Evolutionary conservation across 768 basidiomycete species (phyloP).

Genomic region (Aureoboletus auriporus): DNA sequence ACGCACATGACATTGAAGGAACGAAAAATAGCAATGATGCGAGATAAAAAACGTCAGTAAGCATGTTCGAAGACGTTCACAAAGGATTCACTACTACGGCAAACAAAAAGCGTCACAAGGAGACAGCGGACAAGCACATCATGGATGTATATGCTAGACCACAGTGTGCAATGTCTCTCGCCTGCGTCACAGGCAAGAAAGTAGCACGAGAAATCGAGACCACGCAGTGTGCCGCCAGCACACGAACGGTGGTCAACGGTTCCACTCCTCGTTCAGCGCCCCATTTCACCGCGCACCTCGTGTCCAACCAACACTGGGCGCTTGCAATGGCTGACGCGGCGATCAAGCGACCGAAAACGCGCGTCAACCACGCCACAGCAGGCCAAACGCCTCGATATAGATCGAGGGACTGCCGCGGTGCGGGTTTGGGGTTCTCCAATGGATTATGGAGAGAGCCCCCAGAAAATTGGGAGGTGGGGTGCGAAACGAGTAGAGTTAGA

Average conservation of each 20-base stretch:
- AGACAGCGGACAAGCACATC: slow-evolving; percentile 49
- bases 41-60: slow-evolving; percentile 59
- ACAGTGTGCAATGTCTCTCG: slow-evolving; percentile 38
- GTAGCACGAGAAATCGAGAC: slow-evolving; percentile 28
- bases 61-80: slow-evolving; percentile 31
- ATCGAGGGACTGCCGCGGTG: slow-evolving; percentile 70
- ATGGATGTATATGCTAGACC: slow-evolving; percentile 58
- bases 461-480: slow-evolving; percentile 94
- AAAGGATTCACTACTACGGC: slow-evolving; percentile 26
- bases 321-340: slow-evolving; percentile 70
- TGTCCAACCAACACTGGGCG: slow-evolving; percentile 78
- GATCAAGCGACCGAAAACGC: slow-evolving; percentile 95
- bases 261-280: slow-evolving; percentile 95
- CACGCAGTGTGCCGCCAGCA: slow-evolving; percentile 25
- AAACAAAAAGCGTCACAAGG: slow-evolving; percentile 47
- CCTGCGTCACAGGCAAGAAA: slow-evolving; percentile 71
- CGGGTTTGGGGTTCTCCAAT: slow-evolving; percentile 94
- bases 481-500: slow-evolving; percentile 87
- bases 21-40: slow-evolving; percentile 38
- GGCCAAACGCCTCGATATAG: slow-evolving; percentile 81
- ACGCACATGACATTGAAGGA: slow-evolving; percentile 25
- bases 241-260: slow-evolving; percentile 16
- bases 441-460: slow-evolving; percentile 91
- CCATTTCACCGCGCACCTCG: slow-evolving; percentile 94
- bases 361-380: slow-evolving; percentile 69